Base-by-base conservation (phyloP, 805 yeast genomes). In the Ogataea zsoltii region DNA sequence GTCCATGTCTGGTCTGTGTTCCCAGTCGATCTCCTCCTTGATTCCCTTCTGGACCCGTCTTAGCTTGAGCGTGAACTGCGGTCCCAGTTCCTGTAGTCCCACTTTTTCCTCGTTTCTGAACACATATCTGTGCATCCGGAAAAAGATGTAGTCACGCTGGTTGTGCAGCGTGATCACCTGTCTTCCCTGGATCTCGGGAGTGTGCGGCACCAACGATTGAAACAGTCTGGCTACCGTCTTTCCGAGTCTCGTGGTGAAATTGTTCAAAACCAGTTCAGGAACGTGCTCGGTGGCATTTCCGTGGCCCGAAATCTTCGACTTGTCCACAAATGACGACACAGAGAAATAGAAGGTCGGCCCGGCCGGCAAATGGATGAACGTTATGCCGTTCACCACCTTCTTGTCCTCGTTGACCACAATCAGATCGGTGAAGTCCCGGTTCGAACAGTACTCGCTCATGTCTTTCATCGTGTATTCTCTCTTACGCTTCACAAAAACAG, bases 341-440 rank as follows among this genome's bases (percentile, higher is more conserved):
- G 94, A 84, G 60, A 94, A 94, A 68, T 92, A 91, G 63, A 89
- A 89, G 0, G 97, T 86, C 30, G 99, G 99, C 1, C 99, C 99
- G 37, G 78, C 87, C 7, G 99, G 99, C 48, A 94, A 74, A 69
- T 94, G 97, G 46, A 94, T 85, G 60, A 94, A 87, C 1, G 98
- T 89, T 46, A 94, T 69, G 2, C 99, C 99, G 42, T 87, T 91
- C 31, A 94, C 95, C 51, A 76, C 77, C 67, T 92, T 94, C 68
- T 91, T 91, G 68, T 89, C 97, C 67, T 94, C 99, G 64, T 94
- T 94, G 49, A 94, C 80, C 39, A 94, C 90, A 25, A 94, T 71
- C 58, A 94, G 70, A 61, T 91, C 96, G 0, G 97, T 91, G 68
- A 77, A 94, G 16, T 83, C 92, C 61, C 98, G 73, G 61, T 86